Base-by-base conservation (phyloP, 139 green algal genomes). In the Prasinococcaceae sp. region DNA sequence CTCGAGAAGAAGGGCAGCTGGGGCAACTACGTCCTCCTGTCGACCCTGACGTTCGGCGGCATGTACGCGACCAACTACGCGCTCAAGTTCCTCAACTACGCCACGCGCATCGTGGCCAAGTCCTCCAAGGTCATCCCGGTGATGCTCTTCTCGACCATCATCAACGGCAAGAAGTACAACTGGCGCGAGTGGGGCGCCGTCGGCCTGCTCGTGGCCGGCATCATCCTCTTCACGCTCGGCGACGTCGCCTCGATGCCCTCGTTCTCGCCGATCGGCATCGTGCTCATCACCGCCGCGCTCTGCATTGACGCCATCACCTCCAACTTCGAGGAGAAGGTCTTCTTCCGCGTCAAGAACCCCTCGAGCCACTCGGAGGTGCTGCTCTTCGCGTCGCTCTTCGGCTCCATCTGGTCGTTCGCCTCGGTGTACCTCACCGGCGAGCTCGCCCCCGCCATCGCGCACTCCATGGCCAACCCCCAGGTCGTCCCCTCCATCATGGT, bases 31-130 rank as follows among this genome's bases (percentile, higher is more conserved):
- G 57, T 51, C 9, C 24, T 73, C 1, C 36, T 81, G 3, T 72
- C 66, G 19, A 2, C 73, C 1, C 54, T 75, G 4, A 72, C 74
- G 14, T 72, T 75, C 56, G 53, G 26, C 0, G 74, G 74, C 16
- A 63, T 72, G 30, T 76, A 76, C 50, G 61, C 79, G 43, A 81
- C 74, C 55, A 81, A 81, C 68, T 79, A 65, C 62, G 61, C 74
- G 23, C 56, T 82, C 28, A 65, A 65, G 14, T 82, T 75, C 65
- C 60, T 82, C n/a, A 77, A 79, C 61, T 82, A 82, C 58, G 67
- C 74, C 3, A 82, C 74, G 20, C 60, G 74, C 44, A 72, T 82
- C 41, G 60, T 82, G 30, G 76, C 76, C 57, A 82, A 82, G 47
- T 73, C 58, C 10, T 69, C 66, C 52, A 62, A 76, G n/a, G 65